Evolutionary conservation across 148 eudicot species (phyloP), one percentile per base, ranked within the genome.

Genomic region (Camellia sinensis): DNA sequence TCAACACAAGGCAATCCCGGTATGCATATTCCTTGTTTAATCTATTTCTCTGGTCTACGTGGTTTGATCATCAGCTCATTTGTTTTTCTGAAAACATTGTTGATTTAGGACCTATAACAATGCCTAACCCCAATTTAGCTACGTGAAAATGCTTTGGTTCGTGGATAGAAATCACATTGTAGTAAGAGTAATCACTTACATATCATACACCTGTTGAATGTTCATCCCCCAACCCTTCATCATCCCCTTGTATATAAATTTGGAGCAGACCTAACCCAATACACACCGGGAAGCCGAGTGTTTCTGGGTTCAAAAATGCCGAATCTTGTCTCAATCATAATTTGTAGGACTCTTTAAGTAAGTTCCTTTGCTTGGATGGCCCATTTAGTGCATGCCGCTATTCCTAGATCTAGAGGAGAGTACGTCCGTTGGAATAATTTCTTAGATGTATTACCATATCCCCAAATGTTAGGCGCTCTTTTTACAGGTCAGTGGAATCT

Each of bases 1-100:
- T 86, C 90, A 94, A 56, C 82, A 89, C 86, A 95, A 92, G 82
- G 97, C 97, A 5, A 89, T 95, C 68, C 89, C 86, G 80, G 98
- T 94, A 85, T 74, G 41, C 48, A 46, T 40, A 66, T 54, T 18
- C 75, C 15, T 61, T 29, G 22, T 22, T 37, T 48, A 61, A 62
- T 50, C 63, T 46, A 0, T 40, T 22, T 37, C 5, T 52, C 7
- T 2, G 7, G 4, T 66, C 44, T 66, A 3, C 11, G 7, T 19
- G 40, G 3, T 76, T 44, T 8, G 21, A 18, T 1, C 43, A n/a
- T 76, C 52, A 63, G 57, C 57, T 63, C n/a, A 9, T 48, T n/a
- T 62, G 18, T 61, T 2, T 77, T 12, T 76, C 21, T 5, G 45
- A 13, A 57, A 40, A 17, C 5, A 0, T 57, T 37, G 53, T 61